phyloP scores from a whole-genome alignment of 176 grass and related monocot species.

The Sorghum bicolor region Sorghum_bicolor_NCBIv3 NC_012877.2:1762001-1762500 shows the following conservation, averaged over 20 bases:
- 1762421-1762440: no score
- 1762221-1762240: no score
- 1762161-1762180: neutral
- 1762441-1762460: no score
- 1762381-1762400: no score
- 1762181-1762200: neutral
- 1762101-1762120: neutral
- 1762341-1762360: neutral
- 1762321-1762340: neutral
- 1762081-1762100: neutral
- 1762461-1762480: no score
- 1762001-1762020: slow-evolving; percentile 22
- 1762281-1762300: neutral
- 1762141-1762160: no score
- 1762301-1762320: neutral
- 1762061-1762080: neutral
- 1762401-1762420: no score
- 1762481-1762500: no score
- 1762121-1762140: neutral
- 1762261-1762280: no score
- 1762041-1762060: neutral
- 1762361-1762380: no score
- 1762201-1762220: neutral
- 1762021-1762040: neutral
- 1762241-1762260: no score